Base-by-base conservation (phyloP, 306 rosid species). In the Datisca glomerata region DNA sequence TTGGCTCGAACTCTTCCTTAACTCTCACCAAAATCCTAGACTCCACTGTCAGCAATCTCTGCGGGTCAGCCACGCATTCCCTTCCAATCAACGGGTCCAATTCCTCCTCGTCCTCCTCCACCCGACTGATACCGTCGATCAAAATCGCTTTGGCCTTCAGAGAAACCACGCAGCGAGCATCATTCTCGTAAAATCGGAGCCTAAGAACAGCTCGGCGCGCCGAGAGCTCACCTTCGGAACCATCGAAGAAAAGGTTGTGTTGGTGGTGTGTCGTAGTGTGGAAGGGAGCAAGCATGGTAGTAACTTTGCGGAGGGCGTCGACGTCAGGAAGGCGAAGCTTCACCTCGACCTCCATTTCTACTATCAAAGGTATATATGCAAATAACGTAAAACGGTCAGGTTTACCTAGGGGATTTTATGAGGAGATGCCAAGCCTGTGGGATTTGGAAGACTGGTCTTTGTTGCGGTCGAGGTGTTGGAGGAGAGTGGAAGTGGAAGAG, bases 81-180 rank as follows among this genome's bases (percentile, higher is more conserved):
- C 76, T 58, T 4, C 86, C 95, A 2, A 70, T 14, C 36, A 34
- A 43, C 6, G 78, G 70, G 35, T 70, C 81, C 53, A 84, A 3
- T 32, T 73, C 86, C 71, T 78, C 91, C 59, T 84, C 98, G 32
- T 89, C 95, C 49, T 83, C 98, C 71, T 84, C 93, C 5, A 80
- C 98, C 4, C 95, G 86, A 53, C 95, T 89, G 16, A 89, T 69
- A 12, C 95, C 98, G 18, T 75, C 65, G 23, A 67, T 67, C 47
- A 84, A 42, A 45, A 80, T 84, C 38, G 95, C 93, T 43, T 48
- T 64, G 14, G 78, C 95, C 43, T 89, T 89, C 25, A 89, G 69
- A 35, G 91, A 63, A 44, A 73, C 69, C 36, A 79, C 79, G 39
- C 98, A 84, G 3, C 74, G 74, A 4, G 63, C 49, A 22, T 56